Evolutionary conservation across 2,329 filamentous ascomycete species (phyloP), one percentile per base, ranked within the genome.

Genomic region (Epichloe sp.): DNA sequence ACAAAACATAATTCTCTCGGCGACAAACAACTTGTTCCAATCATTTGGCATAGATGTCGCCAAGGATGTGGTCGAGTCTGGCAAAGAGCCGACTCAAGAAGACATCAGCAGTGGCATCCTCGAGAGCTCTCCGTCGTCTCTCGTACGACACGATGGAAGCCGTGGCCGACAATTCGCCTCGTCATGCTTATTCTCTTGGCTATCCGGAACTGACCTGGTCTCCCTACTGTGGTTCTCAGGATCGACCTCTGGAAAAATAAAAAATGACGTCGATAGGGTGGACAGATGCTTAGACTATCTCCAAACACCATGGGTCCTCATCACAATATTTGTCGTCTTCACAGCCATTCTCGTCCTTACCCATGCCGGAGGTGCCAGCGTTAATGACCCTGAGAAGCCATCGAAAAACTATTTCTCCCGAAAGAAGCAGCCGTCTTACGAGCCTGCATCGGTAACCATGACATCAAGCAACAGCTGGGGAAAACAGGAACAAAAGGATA

Each of bases 101-200:
- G 43, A 46, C 10, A 15, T 46, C 35, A 23, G 35, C 21, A 31
- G 41, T 15, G 47, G 46, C 3, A 26, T 42, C 55, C 35, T 52
- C 15, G 43, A 51, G 2, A 54, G 56, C 60, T 69, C 7, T 57
- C 62, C 40, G 49, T 65, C 40, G 48, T 67, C 36, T 57, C 65
- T 1, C 63, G 65, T 21, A 61, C 58, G 1, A 60, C 57, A 3
- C 58, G 58, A 3, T 65, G 64, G 62, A 62, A 57, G 23, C 54
- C 56, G 14, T 69, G 66, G 63, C 62, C 61, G 4, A 56, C 65
- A 11, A 50, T 60, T 41, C 64, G 66, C 5, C 61, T 61, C 34
- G 36, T 52, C 49, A 54, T 68, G 40, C 62, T 63, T 53, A 41
- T 60, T 17, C 52, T 62, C 17, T 51, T 67, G 31, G 64, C 63